These are phyloP conservation scores for Cnidoscolus chayamansa DNA, from an alignment of 441 rosid genomes.

Conservation along the genomic window DNA sequence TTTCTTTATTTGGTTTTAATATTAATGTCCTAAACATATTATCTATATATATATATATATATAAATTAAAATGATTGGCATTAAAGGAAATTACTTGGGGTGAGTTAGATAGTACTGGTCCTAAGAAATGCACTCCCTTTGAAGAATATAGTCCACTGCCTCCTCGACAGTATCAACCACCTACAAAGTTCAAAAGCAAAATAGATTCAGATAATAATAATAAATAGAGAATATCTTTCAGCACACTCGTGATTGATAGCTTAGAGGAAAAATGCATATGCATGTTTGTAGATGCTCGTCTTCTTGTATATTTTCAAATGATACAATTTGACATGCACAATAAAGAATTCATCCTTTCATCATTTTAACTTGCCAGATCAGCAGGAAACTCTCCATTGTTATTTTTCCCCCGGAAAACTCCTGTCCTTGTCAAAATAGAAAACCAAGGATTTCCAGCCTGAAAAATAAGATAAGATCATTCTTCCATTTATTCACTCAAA, in stretches of 20 bases:
- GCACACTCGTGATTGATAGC: not conserved
- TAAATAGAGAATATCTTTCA: not conserved
- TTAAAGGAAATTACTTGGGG: not conserved
- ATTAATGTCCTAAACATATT: not conserved
- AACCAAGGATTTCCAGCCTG: conserved; percentile 65
- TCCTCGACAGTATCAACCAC: conserved; percentile 55
- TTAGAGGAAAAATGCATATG: not conserved
- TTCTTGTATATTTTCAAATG: not conserved
- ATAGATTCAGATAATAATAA: not conserved
- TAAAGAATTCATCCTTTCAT: not conserved
- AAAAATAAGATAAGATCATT: conserved; percentile 1
- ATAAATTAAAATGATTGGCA: too few relatives aligned
- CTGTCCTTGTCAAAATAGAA: conserved; percentile 55
- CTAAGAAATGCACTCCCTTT: conserved; percentile 30
- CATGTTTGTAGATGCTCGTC: not conserved
- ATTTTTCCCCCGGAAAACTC: conserved; percentile 44
- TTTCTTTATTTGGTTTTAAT: not conserved
- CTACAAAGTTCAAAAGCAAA: conserved; percentile 25
- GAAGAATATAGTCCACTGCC: conserved; percentile 51
- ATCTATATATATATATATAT: too few relatives aligned
- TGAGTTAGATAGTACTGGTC: not conserved
- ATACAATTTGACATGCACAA: not conserved
- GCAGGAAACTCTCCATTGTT: conserved; percentile 47
- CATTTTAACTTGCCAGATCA: conserved; percentile 40
- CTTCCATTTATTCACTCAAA: not conserved